Evolutionary conservation across 2,329 filamentous ascomycete genomes (phyloP).

Genomic region (Helicocarpus griseus): DNA sequence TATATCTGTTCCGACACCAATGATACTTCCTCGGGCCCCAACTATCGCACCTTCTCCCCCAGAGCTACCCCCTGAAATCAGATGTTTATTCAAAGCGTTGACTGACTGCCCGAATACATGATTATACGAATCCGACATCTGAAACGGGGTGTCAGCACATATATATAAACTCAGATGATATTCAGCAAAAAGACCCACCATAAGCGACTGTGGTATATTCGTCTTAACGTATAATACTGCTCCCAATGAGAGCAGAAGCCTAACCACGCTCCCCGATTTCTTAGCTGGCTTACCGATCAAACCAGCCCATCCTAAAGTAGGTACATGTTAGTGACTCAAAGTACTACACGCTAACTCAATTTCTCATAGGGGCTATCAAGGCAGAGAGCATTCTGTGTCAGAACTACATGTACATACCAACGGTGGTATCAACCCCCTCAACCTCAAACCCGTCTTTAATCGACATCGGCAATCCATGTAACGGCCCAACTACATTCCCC

Average conservation of each 20-base stretch:
- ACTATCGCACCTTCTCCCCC: conserved; percentile 59
- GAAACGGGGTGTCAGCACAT: not conserved
- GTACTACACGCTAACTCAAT: not conserved
- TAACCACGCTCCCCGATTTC: not conserved
- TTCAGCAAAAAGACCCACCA: conserved; percentile 59
- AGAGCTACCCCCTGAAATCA: conserved; percentile 55
- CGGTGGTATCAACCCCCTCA: conserved; percentile 1
- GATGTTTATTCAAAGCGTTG: conserved; percentile 54
- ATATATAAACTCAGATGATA: conserved; percentile 38
- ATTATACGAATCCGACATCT: conserved; percentile 5
- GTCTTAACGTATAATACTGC: conserved; percentile 51
- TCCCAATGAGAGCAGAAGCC: conserved; percentile 21
- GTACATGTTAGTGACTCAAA: not conserved
- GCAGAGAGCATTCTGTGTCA: conserved; percentile 22
- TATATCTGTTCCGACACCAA: conserved; percentile 57
- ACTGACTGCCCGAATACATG: conserved; percentile 44
- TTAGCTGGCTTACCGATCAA: conserved; percentile 2
- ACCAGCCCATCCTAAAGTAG: conserved; percentile 2
- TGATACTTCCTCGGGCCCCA: conserved; percentile 45
- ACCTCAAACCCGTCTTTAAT: conserved; percentile 16
- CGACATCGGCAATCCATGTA: conserved; percentile 20
- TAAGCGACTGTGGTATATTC: conserved; percentile 53
- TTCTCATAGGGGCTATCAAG: conserved; percentile 3
- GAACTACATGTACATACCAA: conserved; percentile 7
- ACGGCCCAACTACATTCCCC: conserved; percentile 16